phyloP scores from a whole-genome alignment of 2,329 filamentous ascomycete genomes.

The Pseudogymnoascus pannorum region DNA sequence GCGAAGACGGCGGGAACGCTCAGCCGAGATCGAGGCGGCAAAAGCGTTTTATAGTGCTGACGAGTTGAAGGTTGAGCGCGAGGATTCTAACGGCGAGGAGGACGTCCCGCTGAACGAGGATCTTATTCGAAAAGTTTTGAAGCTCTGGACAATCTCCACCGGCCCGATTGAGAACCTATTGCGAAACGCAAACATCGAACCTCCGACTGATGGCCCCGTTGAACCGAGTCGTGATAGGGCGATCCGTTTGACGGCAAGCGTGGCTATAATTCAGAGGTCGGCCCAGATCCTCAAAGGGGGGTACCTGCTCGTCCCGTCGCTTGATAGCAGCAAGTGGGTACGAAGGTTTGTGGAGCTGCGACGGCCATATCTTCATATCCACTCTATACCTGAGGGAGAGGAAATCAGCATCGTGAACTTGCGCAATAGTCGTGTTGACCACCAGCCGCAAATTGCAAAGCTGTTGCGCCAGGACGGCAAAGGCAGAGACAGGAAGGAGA shows the following conservation, averaged over 20 bases:
- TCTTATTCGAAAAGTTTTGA: constrained; percentile 35
- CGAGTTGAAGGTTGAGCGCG: background rate
- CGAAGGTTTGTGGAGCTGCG: constrained; percentile 90
- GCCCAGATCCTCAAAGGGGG: constrained; percentile 75
- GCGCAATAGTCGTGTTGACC: constrained; percentile 83
- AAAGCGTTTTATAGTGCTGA: constrained; percentile 53
- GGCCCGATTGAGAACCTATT: constrained; percentile 41
- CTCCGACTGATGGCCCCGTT: constrained; percentile 55
- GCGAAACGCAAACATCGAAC: constrained; percentile 55
- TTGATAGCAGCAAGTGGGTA: constrained; percentile 76
- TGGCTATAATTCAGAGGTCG: constrained; percentile 70
- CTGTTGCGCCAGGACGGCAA: constrained; percentile 45
- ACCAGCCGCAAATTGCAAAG: constrained; percentile 78
- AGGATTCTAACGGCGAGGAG: constrained; percentile 1
- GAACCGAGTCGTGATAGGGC: background rate
- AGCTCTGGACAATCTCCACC: constrained; percentile 28
- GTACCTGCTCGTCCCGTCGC: constrained; percentile 78
- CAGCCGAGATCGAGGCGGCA: constrained; percentile 72
- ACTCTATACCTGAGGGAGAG: constrained; percentile 77
- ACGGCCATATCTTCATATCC: constrained; percentile 84
- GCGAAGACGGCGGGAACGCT: constrained; percentile 64
- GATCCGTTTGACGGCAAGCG: constrained; percentile 11
- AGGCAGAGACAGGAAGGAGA: constrained; percentile 25
- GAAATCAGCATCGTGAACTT: constrained; percentile 86
- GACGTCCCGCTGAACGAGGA: constrained; percentile 23